Base-by-base conservation (phyloP, 176 grass and related monocot genomes). In the Aegilops longissima region DNA sequence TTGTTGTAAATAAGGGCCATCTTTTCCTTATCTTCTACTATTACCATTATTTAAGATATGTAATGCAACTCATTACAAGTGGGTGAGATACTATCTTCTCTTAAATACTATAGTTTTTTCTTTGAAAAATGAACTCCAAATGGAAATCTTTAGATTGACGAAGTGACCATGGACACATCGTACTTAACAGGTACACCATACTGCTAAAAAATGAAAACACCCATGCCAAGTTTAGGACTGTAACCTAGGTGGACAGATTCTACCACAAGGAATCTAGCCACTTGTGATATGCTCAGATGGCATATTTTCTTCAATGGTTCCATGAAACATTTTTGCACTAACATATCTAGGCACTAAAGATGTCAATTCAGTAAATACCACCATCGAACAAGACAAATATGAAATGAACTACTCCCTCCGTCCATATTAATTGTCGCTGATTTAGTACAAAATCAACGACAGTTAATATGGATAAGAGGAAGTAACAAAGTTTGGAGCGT, bases 21-120 rank as follows among this genome's bases (percentile, higher is more conserved):
- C 18, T 17, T 52, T 80, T 20, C 61, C 38, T 69, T 59, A 58
- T 70, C 70, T 81, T 83, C 40, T 42, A 42, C 56, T 52, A 52
- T 52, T 70, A 16, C 27, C 10, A 56, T 44, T 81, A 82, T 62
- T 86, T 42, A 61, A 89, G 76, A 62, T 35, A 73, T 45, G 70
- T 45, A 42, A 42, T 42, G 9, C 3, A 44, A 73, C 24, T 73
- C 20, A 66, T 5, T 80, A 30, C 17, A 27, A 61, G 29, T 27
- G 21, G 42, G 33, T 61, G 27, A 16, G 8, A 16, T 80, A 74
- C 2, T 59, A 59, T 13, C 49, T 52, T 52, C 49, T 17, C 49
- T 52, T 52, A 52, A 16, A 51, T 16, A 51, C 47, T 51, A 52
- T 47, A 47, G 13, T 51, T 18, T 52, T 17, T 52, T 52, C 49